phyloP scores from a whole-genome alignment of 2,329 filamentous ascomycete species.

The Curvularia sp. region DNA sequence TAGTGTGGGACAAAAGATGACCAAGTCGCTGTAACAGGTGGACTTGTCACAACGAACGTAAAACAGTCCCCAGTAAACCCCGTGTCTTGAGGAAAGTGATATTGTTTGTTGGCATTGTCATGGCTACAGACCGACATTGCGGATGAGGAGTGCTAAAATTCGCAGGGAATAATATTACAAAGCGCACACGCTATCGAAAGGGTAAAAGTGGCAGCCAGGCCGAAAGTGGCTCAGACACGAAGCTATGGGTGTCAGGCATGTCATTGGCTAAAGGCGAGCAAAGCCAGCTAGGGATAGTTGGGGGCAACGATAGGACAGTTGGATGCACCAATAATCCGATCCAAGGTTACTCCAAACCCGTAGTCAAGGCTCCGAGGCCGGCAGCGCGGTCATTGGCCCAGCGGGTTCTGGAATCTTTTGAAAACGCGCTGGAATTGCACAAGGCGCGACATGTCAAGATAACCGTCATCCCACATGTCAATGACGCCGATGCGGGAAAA shows the following conservation, averaged over 20 bases:
- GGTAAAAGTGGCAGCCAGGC: conserved; percentile 10
- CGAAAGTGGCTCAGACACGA: conserved; percentile 8
- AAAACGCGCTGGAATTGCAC: conserved; percentile 30
- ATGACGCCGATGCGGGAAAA: not conserved
- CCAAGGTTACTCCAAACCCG: conserved; percentile 32
- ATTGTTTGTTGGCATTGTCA: not conserved
- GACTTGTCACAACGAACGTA: not conserved
- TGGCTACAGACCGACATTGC: not conserved
- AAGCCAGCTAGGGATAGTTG: conserved; percentile 3
- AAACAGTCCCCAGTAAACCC: not conserved
- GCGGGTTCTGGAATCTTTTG: conserved; percentile 22
- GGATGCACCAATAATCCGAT: conserved; percentile 19
- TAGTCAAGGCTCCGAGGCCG: conserved; percentile 42
- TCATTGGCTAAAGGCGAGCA: not conserved
- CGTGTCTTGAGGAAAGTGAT: not conserved
- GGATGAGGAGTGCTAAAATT: not conserved
- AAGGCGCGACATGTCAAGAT: conserved; percentile 30
- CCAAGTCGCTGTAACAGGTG: not conserved
- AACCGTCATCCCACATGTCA: conserved; percentile 25
- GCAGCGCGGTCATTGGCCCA: conserved; percentile 31
- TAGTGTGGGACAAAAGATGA: not conserved
- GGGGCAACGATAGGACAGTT: conserved; percentile 27
- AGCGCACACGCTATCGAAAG: conserved; percentile 7
- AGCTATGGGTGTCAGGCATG: conserved; percentile 2
- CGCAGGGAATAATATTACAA: conserved; percentile 15